These are phyloP conservation scores for Phyllosticta capitalensis DNA, from an alignment of 2,329 filamentous ascomycete genomes.

Conservation along the genomic window DNA sequence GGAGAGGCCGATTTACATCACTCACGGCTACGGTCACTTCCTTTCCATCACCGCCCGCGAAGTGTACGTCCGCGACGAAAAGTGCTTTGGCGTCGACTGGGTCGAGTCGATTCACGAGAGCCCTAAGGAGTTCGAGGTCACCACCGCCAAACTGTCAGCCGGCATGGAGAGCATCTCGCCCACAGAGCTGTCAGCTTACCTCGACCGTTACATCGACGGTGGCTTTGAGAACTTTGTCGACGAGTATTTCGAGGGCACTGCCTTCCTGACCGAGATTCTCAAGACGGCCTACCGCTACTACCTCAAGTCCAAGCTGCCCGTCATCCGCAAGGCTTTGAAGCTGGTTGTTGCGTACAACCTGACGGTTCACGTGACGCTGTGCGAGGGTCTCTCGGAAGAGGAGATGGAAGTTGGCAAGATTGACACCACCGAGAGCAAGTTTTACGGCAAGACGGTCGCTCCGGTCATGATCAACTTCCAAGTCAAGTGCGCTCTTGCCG, in stretches of 20 bases:
- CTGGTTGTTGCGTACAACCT: constrained; percentile 93
- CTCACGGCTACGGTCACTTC: constrained; percentile 89
- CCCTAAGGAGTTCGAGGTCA: constrained; percentile 72
- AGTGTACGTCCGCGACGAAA: constrained; percentile 83
- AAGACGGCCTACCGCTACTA: constrained; percentile 95
- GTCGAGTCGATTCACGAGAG: constrained; percentile 70
- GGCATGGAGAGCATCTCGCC: constrained; percentile 80
- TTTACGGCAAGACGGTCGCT: constrained; percentile 79
- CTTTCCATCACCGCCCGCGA: constrained; percentile 89
- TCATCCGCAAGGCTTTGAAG: constrained; percentile 92
- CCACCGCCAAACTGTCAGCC: constrained; percentile 80
- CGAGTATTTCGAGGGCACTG: constrained; percentile 91
- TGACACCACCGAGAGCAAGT: constrained; percentile 76
- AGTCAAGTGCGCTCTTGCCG: constrained; percentile 92
- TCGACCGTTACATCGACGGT: constrained; percentile 88
- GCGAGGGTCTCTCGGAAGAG: constrained; percentile 79
- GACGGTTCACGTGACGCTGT: constrained; percentile 87
- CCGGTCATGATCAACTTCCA: constrained; percentile 99
- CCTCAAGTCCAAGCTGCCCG: constrained; percentile 73
- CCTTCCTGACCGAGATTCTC: constrained; percentile 89
- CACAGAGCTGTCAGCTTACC: constrained; percentile 75
- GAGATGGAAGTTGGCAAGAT: constrained; percentile 72
- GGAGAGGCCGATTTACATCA: constrained; percentile 73
- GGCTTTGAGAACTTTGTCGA: constrained; percentile 91
- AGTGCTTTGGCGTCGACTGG: constrained; percentile 91